phyloP scores from a whole-genome alignment of 345 rosid species.

The Isatis tinctoria region DNA sequence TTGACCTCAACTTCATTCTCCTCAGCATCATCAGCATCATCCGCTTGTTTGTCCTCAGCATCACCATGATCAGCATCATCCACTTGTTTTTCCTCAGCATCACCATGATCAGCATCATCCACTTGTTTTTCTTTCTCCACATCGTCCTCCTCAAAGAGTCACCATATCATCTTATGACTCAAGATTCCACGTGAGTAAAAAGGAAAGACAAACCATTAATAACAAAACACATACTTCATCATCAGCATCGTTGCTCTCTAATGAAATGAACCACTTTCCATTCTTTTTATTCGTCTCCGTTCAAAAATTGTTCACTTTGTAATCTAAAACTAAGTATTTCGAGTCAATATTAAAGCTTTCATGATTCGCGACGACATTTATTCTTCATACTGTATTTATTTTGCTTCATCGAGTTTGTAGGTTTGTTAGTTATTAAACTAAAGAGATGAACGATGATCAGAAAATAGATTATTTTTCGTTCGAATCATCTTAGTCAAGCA shows the following conservation, averaged over 20 bases:
- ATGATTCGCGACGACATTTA: too few relatives aligned
- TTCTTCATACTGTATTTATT: too few relatives aligned
- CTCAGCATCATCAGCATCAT: constrained; percentile 17
- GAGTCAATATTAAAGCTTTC: too few relatives aligned
- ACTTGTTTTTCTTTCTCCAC: background rate
- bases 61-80: constrained; percentile 10
- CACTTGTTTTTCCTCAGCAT: constrained; percentile 8
- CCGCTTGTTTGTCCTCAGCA: constrained; percentile 33
- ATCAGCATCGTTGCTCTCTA: constrained; percentile 35
- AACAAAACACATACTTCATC: constrained; percentile 36
- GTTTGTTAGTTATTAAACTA: too few relatives aligned
- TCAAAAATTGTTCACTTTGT: too few relatives aligned
- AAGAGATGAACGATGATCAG: too few relatives aligned
- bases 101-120: constrained; percentile 34
- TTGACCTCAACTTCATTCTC: constrained; percentile 35
- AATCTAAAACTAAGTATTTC: too few relatives aligned
- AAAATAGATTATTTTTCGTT: too few relatives aligned
- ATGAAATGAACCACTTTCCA: too few relatives aligned
- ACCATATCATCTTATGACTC: background rate
- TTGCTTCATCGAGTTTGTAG: too few relatives aligned
- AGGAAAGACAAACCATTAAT: background rate
- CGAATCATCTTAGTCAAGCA: too few relatives aligned
- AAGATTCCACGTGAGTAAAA: background rate
- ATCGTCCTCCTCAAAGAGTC: constrained; percentile 37
- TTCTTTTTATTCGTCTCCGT: too few relatives aligned